Percentiles rank a stretch among this genome's conserved stretches.
These are phyloP conservation scores for Phytophthora lateralis DNA, from an alignment of 352 stramenopile species.

Conservation along the genomic window DNA sequence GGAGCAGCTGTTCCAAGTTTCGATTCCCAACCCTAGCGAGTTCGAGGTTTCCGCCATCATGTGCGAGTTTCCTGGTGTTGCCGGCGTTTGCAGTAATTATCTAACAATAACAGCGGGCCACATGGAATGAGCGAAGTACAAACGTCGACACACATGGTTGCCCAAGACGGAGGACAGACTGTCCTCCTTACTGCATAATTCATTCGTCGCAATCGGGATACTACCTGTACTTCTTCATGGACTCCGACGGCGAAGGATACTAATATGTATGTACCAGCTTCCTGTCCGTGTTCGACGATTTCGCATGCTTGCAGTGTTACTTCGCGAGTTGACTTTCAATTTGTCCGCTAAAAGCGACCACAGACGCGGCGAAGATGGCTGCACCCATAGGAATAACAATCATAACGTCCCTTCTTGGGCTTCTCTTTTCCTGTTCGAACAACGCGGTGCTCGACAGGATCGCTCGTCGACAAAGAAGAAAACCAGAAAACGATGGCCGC, in stretches of 20 bases:
- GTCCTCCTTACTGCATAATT: too few relatives aligned
- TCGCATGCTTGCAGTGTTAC: conserved; percentile 17
- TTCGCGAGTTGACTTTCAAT: conserved; percentile 7
- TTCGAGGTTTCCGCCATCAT: conserved; percentile 2
- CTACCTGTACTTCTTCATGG: too few relatives aligned
- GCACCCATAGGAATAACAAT: conserved; percentile 37
- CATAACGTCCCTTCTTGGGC: conserved; percentile 23
- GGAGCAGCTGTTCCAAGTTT: conserved; percentile 5
- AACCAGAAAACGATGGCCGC: not conserved
- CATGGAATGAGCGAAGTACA: conserved; percentile 19
- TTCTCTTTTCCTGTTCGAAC: conserved; percentile 4
- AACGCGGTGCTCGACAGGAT: not conserved
- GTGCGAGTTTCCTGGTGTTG: conserved; percentile 8
- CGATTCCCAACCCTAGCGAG: not conserved
- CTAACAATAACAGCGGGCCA: not conserved
- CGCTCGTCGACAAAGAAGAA: not conserved
- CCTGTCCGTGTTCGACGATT: conserved; percentile 12
- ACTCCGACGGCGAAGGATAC: too few relatives aligned
- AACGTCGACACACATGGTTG: not conserved
- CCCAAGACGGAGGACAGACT: too few relatives aligned
- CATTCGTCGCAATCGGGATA: too few relatives aligned
- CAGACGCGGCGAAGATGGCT: conserved; percentile 16
- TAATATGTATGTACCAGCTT: not conserved
- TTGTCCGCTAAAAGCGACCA: conserved; percentile 1
- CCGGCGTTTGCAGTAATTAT: not conserved